These are phyloP conservation scores for Nakazawaea pomicola DNA, from an alignment of 805 yeast species.

Conservation along the genomic window DNA sequence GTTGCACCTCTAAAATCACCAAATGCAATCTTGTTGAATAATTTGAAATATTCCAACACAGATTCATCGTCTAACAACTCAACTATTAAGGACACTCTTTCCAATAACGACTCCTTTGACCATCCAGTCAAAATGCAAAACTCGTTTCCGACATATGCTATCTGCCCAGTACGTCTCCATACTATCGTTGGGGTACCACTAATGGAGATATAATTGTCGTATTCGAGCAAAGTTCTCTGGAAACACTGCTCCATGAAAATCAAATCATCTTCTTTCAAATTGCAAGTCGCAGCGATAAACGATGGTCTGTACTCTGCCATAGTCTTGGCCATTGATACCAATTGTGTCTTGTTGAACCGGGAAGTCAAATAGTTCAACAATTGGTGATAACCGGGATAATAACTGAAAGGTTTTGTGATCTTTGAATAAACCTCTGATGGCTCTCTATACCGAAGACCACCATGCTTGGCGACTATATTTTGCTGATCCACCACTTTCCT, in stretches of 20 bases:
- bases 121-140: slow-evolving; percentile 90
- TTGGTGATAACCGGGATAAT: slow-evolving; percentile 87
- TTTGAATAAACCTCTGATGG: slow-evolving; percentile 78
- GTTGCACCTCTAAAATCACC: slow-evolving; percentile 86
- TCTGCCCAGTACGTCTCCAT: slow-evolving; percentile 95
- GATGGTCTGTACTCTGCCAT: slow-evolving; percentile 91
- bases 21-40: slow-evolving; percentile 80
- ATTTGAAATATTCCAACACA: slow-evolving; percentile 81
- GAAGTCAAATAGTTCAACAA: slow-evolving; percentile 66
- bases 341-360: slow-evolving; percentile 63
- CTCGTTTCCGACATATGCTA: slow-evolving; percentile 93
- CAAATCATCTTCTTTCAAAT: slow-evolving; percentile 84
- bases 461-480: slow-evolving; percentile 10
- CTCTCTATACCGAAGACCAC: slow-evolving; percentile 47
- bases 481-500: slow-evolving; percentile 16
- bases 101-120: slow-evolving; percentile 64
- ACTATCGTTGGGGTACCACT: slow-evolving; percentile 93
- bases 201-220: slow-evolving; percentile 75
- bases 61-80: slow-evolving; percentile 85
- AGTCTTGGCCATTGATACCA: slow-evolving; percentile 78
- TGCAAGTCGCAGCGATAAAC: slow-evolving; percentile 87
- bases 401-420: slow-evolving; percentile 73
- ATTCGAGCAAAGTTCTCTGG: slow-evolving; percentile 86
- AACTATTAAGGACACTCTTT: slow-evolving; percentile 65
- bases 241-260: slow-evolving; percentile 95